Conservation (phyloP, 2,329 filamentous ascomycete genomes). For the Elsinoe necatrix region DNA sequence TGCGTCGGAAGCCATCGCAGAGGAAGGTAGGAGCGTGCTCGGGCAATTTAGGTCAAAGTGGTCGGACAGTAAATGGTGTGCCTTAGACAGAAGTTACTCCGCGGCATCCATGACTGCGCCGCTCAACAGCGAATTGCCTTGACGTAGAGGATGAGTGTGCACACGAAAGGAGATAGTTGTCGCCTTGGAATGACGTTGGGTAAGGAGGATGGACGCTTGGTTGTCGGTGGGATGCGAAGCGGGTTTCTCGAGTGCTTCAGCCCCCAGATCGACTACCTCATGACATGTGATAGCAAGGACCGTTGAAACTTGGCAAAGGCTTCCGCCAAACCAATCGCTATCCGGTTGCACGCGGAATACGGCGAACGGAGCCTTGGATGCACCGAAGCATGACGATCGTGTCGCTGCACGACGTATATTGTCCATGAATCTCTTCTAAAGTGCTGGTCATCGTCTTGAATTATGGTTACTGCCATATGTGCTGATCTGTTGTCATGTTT, state of each 20-base stretch:
- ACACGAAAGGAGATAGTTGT: not conserved
- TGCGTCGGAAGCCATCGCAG: slow-evolving; percentile 16
- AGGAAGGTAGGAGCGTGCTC: slow-evolving; percentile 1
- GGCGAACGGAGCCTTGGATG: not conserved
- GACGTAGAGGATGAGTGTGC: not conserved
- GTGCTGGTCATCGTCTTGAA: not conserved
- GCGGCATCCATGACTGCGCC: slow-evolving; percentile 10
- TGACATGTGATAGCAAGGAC: slow-evolving; percentile 11
- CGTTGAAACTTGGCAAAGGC: slow-evolving; percentile 8
- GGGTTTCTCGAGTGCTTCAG: not conserved
- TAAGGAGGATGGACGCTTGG: not conserved
- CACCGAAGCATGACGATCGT: not conserved
- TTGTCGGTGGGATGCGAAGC: not conserved
- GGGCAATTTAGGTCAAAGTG: slow-evolving; percentile 9
- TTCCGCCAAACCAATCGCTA: not conserved
- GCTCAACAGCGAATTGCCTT: not conserved
- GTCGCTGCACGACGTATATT: not conserved
- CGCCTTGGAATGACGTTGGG: slow-evolving; percentile 3
- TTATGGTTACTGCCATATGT: not conserved
- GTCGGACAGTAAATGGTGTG: not conserved
- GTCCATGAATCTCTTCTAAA: not conserved
- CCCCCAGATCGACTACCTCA: slow-evolving; percentile 8
- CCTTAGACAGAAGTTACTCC: not conserved
- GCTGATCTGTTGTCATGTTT: slow-evolving; percentile 10
- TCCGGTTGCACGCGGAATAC: slow-evolving; percentile 8